Base-by-base conservation (phyloP, 345 rosid genomes). In the Heritiera fomes region DNA sequence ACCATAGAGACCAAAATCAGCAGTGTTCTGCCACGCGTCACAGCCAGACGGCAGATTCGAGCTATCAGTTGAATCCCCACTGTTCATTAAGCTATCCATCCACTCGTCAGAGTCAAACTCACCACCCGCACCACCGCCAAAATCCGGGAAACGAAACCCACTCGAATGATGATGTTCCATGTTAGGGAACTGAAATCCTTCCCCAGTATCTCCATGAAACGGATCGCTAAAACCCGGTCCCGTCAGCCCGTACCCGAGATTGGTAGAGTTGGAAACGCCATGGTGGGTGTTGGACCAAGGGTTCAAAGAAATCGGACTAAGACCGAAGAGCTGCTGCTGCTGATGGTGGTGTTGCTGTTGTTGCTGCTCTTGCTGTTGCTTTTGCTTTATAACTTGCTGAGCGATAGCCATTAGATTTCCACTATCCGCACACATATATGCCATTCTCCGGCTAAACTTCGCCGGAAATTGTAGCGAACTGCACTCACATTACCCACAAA, bases 391-490 rank as follows among this genome's bases (percentile, higher is more conserved):
- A 77, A 95, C 96, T 89, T 95, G 99, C 52, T 95, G 94, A 75
- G 99, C 99, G 13, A 95, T 91, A 32, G 98, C 98, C 99, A 95
- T 93, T 66, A 95, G 89, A 81, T 95, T 95, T 38, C 99, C 99
- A 76, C 94, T 95, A 73, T 95, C 99, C 11, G 98, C 84, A 59
- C 99, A 93, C 99, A 92, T 93, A 82, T 92, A 93, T n/a, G 98
- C 98, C 99, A 95, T 95, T 84, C 84, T 85, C 83, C 82, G 86
- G 80, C 84, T 78, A 80, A 83, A 80, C 68, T 78, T 76, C 87
- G 78, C 86, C 86, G 89, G 80, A 8, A 64, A 77, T 34, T 18
- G 3, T 11, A 53, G 10, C 7, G 32, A 38, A 66, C 80, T 84
- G 87, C 81, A 79, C 60, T 76, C 77, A 82, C 85, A 75, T 86